phyloP scores from a whole-genome alignment of 257 asterid genomes.

The Vinca minor region DNA sequence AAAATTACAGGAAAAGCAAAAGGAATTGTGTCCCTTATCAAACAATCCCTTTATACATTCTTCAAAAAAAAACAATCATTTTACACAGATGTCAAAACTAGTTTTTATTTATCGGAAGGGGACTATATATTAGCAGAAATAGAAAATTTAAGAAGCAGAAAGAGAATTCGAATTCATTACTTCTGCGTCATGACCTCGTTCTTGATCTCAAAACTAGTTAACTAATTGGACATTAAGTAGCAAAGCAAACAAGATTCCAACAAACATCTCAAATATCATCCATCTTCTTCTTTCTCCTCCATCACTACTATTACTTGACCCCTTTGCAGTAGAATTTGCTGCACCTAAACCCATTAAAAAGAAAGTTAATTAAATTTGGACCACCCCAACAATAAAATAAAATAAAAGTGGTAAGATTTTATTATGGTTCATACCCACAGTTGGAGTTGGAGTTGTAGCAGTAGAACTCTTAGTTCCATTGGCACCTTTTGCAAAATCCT shows the following conservation, averaged over 20 bases:
- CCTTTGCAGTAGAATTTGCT: conserved; percentile 21
- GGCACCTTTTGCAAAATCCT: conserved; percentile 41
- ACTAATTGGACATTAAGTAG: conserved; percentile 15
- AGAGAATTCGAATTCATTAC: too few species aligned
- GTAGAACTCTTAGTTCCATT: conserved; percentile 23
- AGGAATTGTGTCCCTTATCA: background rate
- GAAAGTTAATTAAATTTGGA: background rate
- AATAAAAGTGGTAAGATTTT: background rate
- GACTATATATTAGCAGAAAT: too few species aligned
- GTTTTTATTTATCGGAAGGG: too few species aligned
- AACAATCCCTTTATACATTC: background rate
- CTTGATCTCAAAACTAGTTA: conserved; percentile 9
- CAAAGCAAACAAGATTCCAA: conserved; percentile 21
- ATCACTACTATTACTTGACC: conserved; percentile 23
- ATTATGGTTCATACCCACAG: conserved; percentile 6
- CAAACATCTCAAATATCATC: conserved; percentile 22
- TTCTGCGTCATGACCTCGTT: too few species aligned
- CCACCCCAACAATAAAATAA: too few species aligned
- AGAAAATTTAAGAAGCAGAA: too few species aligned
- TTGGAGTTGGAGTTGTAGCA: conserved; percentile 24
- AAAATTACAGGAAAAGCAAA: background rate
- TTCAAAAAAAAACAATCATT: too few species aligned
- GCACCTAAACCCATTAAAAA: conserved; percentile 3
- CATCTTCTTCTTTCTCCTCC: conserved; percentile 29
- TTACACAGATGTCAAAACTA: too few species aligned